These are phyloP conservation scores for Carpinus fangiana DNA, from an alignment of 306 rosid species.

Conservation along the genomic window DNA sequence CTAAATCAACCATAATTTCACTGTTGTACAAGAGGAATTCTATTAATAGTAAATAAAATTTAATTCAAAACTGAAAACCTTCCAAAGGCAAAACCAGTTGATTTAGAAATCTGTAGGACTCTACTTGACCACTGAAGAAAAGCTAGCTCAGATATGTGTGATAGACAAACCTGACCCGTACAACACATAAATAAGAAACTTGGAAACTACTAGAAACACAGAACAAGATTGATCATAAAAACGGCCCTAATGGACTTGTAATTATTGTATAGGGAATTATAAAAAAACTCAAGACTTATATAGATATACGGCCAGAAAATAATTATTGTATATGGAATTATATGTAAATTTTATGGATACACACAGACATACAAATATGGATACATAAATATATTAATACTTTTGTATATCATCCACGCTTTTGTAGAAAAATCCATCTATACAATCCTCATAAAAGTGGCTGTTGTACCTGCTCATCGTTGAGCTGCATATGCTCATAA, in stretches of 20 bases:
- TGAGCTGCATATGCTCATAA: constrained; percentile 73
- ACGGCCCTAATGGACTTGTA: not conserved
- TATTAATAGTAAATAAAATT: not conserved
- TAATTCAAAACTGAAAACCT: not conserved
- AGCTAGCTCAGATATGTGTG: not conserved
- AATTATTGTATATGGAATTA: not conserved
- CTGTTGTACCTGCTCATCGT: constrained; percentile 56
- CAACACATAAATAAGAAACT: not conserved
- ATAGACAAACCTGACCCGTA: not conserved
- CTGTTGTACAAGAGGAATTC: not conserved
- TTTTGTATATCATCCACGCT: not conserved
- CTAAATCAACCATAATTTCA: not conserved
- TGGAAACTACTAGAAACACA: not conserved
- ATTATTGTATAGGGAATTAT: too few species aligned
- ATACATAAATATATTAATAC: not conserved
- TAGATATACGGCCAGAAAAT: not conserved
- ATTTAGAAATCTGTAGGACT: not conserved
- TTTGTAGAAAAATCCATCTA: not conserved
- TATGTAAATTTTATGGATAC: not conserved
- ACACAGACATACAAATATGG: not conserved
- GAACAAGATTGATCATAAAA: not conserved
- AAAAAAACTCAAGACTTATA: not conserved
- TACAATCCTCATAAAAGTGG: not conserved
- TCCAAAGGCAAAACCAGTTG: not conserved
- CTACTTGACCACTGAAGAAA: not conserved